These are phyloP conservation scores for Eucalyptus cloeziana DNA, from an alignment of 345 rosid genomes.

Conservation along the genomic window DNA sequence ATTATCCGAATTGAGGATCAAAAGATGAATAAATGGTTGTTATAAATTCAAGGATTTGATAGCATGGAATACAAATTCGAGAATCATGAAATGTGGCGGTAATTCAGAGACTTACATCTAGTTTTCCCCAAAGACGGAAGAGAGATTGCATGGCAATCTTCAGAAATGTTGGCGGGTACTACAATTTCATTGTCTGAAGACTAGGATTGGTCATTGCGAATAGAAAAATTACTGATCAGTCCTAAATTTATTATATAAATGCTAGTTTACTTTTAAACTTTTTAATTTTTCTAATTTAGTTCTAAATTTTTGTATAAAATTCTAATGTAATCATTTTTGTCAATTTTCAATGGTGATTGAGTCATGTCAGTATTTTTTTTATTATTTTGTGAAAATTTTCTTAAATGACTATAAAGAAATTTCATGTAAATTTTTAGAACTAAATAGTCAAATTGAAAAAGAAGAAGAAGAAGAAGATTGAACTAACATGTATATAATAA, in stretches of 20 bases:
- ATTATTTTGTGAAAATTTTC: rapidly evolving
- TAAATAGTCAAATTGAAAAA: neutral
- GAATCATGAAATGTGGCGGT: neutral
- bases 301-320: neutral
- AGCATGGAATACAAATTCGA: neutral
- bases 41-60: neutral
- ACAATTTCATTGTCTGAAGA: neutral
- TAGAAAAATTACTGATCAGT: rapidly evolving
- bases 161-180: neutral
- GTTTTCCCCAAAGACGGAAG: rapidly evolving
- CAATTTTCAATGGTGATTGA: neutral
- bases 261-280: neutral
- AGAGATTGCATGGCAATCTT: neutral
- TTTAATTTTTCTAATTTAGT: neutral
- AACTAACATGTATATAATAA: rapidly evolving
- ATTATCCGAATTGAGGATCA: neutral
- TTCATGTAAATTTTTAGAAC: neutral
- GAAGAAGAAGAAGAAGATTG: neutral
- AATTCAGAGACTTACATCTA: neutral
- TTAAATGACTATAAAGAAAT: neutral
- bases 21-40: neutral
- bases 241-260: neutral
- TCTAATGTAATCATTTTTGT: rapidly evolving
- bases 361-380: rapidly evolving
- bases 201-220: neutral